Evolutionary conservation across 371 early-diverging fungal genomes (phyloP), one percentile per base, ranked within the genome.

Genomic region (Mortierella sp.): DNA sequence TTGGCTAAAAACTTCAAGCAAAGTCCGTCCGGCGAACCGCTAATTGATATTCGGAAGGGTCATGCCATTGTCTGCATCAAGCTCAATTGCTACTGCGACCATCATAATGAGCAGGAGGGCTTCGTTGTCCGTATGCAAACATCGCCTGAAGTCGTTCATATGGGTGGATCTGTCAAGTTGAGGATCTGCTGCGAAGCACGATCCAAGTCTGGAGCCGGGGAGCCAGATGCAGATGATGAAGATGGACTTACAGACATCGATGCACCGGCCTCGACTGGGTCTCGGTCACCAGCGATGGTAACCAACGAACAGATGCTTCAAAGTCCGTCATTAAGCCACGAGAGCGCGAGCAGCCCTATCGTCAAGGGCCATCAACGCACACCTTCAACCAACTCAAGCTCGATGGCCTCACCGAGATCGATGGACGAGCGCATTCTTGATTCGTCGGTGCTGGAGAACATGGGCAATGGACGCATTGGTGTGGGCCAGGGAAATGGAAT

Each of bases 41-140:
- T 76, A 14, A 76, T 76, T 23, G 76, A 76, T 27, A 65, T 76
- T 42, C 56, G 76, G 3, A 76, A 76, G 50, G 76, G 76, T 6
- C 76, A 76, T 50, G 76, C 65, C 19, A 69, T 76, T 30, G 61
- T 76, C n/a, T 76, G 76, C 30, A 76, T 76, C 41, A 76, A 76
- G 34, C 65, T 76, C 9, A 76, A 76, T 34, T 76, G 76, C 41
- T 76, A 76, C 41, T 70, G 76, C 50, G 76, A 76, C 43, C 76
- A 76, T 46, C 76, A 76, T 31, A 69, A 69, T 24, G 76, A 76
- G 39, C 69, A 69, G 8, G 76, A 76, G 15, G 76, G 76, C 2
- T 76, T 76, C 50, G 70, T 70, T 6, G 76, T 76, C 31, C 43
- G 76, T 15, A 60, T 76, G 50, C 76, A 76, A 28, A 70, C 76